A percentile compares a stretch with the other conserved stretches of the same genome.
Evolutionary conservation across 2,329 filamentous ascomycete species (phyloP).

Genomic region (Xylariaceae sp.): DNA sequence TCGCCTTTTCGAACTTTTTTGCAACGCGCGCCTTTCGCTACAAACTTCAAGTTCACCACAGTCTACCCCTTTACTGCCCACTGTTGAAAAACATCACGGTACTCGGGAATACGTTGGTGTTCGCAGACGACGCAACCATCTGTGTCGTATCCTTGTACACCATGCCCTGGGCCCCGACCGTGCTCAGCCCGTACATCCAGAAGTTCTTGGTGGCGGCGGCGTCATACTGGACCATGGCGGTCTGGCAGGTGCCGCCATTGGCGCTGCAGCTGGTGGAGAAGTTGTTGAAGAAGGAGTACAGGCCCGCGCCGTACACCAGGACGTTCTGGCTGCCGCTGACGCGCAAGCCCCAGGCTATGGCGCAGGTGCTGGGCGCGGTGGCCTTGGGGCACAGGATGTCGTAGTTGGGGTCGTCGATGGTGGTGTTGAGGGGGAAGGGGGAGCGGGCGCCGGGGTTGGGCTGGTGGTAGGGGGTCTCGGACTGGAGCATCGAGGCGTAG

Average conservation of each 20-base stretch:
- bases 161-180: conserved; percentile 21
- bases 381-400: conserved; percentile 35
- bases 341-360: conserved; percentile 62
- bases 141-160: conserved; percentile 20
- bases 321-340: conserved; percentile 54
- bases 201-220: conserved; percentile 17
- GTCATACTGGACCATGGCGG: conserved; percentile 32
- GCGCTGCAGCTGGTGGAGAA: conserved; percentile 49
- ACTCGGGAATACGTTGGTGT: conserved; percentile 22
- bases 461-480: conserved; percentile 70
- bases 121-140: conserved; percentile 17
- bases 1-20: no score
- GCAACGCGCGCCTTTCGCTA: no score
- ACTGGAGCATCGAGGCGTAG: conserved; percentile 63
- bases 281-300: conserved; percentile 67
- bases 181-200: conserved; percentile 22
- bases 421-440: conserved; percentile 46
- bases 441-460: conserved; percentile 55
- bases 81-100: conserved; percentile 19
- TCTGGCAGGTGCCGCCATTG: conserved; percentile 41
- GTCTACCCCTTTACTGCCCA: background rate
- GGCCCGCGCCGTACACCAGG: conserved; percentile 58
- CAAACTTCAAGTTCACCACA: no score
- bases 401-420: conserved; percentile 50
- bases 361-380: conserved; percentile 36